Percentiles rank a stretch among this genome's conserved stretches.
Evolutionary conservation across 2,329 filamentous ascomycete genomes (phyloP).

Genomic region (Colletotrichum sp.): DNA sequence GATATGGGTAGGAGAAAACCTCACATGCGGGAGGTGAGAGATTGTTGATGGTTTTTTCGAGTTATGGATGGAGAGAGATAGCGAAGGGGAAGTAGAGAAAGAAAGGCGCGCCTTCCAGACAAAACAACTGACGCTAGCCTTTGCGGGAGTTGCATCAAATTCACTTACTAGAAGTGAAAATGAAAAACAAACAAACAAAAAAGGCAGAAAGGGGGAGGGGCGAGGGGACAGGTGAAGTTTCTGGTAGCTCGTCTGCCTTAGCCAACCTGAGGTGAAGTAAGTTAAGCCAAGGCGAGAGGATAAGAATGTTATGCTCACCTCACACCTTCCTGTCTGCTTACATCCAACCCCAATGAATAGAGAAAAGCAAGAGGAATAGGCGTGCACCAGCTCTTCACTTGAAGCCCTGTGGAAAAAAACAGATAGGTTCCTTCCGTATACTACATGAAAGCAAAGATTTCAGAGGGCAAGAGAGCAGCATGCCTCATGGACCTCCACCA

Average conservation of each 20-base stretch:
- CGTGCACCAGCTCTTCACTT: neutral
- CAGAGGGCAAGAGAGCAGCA: neutral
- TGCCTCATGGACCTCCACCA: neutral
- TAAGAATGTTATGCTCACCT: neutral
- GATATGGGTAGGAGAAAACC: neutral
- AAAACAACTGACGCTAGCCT: neutral
- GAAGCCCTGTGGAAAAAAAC: neutral
- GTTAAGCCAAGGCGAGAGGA: neutral
- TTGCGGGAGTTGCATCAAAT: neutral
- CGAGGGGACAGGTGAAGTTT: neutral
- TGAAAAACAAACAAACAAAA: neutral
- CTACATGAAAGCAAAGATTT: neutral
- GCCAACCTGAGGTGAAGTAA: neutral
- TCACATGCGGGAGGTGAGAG: neutral
- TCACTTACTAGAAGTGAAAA: neutral
- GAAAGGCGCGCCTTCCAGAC: neutral
- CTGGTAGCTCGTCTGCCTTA: neutral
- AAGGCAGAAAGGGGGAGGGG: neutral
- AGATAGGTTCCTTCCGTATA: neutral
- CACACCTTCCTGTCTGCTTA: neutral
- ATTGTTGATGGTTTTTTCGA: neutral
- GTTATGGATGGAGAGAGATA: neutral
- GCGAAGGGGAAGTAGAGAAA: neutral
- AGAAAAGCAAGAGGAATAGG: neutral
- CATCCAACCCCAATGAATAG: neutral